phyloP scores from a whole-genome alignment of 169 alveolate genomes.

The Eimeria praecox region DNA sequence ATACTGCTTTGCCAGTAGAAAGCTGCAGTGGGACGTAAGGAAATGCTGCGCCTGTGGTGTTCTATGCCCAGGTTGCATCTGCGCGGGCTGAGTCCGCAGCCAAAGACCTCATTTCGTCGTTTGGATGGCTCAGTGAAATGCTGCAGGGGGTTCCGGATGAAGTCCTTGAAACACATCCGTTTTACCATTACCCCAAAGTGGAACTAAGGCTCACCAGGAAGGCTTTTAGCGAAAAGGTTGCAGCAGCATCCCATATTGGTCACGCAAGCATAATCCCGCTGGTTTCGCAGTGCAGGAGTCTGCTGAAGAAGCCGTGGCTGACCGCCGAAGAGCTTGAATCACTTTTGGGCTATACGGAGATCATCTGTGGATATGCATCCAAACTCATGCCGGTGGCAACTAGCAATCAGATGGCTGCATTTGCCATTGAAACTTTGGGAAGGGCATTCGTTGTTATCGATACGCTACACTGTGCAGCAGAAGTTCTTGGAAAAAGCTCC shows the following conservation, averaged over 20 bases:
- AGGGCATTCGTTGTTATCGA: background rate
- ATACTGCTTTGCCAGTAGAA: background rate
- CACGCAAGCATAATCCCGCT: background rate
- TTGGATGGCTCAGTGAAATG: background rate
- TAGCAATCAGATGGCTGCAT: background rate
- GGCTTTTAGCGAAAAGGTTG: background rate
- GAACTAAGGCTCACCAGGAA: background rate
- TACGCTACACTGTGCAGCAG: conserved; percentile 26
- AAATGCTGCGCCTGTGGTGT: background rate
- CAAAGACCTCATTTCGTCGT: background rate
- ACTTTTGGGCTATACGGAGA: background rate
- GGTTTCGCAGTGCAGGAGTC: background rate
- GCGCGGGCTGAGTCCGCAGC: background rate
- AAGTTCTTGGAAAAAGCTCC: background rate
- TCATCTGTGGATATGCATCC: conserved; percentile 2
- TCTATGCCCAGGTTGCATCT: background rate
- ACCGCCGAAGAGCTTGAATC: background rate
- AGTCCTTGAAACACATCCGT: background rate
- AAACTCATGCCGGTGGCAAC: background rate
- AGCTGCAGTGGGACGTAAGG: background rate
- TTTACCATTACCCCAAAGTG: background rate
- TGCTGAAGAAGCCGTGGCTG: background rate
- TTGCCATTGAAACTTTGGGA: background rate
- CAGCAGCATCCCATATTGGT: background rate
- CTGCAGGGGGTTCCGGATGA: background rate